A percentile compares a stretch with the other conserved stretches of the same genome.
phyloP scores from a whole-genome alignment of 371 early-diverging fungal genomes.

The Mucor lusitanicus region DNA sequence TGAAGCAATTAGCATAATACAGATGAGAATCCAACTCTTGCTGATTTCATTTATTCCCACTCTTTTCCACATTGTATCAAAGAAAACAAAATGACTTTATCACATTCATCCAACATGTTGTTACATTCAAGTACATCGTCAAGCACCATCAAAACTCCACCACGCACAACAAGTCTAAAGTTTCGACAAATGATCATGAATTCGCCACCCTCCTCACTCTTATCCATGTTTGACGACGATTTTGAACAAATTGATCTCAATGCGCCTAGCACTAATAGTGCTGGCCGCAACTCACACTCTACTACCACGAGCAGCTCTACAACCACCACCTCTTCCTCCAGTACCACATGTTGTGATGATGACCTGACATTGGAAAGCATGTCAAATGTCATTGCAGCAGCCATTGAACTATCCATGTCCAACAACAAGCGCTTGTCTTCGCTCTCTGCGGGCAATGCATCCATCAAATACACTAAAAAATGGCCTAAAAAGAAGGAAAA shows the following conservation, averaged over 20 bases:
- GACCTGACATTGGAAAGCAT: not conserved
- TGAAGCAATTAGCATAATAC: not conserved
- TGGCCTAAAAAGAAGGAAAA: not conserved
- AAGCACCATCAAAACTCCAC: constrained; percentile 2
- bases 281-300: not conserved
- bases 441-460: not conserved
- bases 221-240: not conserved
- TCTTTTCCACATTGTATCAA: not conserved
- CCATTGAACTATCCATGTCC: not conserved
- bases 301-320: not conserved
- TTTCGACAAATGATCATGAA: constrained; percentile 1
- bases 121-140: not conserved
- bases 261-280: not conserved
- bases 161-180: constrained; percentile 3
- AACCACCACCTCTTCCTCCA: not conserved
- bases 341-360: not conserved
- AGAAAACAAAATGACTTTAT: not conserved
- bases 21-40: not conserved
- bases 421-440: not conserved
- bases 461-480: not conserved
- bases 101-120: not conserved
- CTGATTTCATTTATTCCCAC: not conserved
- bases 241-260: not conserved
- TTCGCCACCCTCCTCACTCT: not conserved
- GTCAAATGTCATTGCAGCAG: not conserved